These are phyloP conservation scores for Saururus chinensis DNA, from an alignment of 164 flowering plant genomes.

Conservation along the genomic window DNA sequence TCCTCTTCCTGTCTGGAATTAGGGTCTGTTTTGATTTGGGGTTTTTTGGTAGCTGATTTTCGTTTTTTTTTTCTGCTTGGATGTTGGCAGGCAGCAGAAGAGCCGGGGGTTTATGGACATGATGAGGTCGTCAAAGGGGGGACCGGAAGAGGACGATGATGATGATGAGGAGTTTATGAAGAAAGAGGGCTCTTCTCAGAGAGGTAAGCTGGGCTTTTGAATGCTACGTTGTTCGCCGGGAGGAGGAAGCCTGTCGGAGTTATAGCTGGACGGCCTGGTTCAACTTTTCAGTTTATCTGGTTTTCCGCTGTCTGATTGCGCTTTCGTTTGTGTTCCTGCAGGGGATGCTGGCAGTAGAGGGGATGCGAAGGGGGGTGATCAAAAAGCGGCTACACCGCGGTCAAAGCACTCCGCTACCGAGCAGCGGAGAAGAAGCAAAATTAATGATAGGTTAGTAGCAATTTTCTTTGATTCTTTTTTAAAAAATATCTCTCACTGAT, in stretches of 20 bases:
- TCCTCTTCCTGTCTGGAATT: neutral
- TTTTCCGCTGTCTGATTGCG: neutral
- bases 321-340: constrained; percentile 13
- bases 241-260: neutral
- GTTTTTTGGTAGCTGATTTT: neutral
- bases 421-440: constrained; percentile 92
- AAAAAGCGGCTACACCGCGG: constrained; percentile 54
- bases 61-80: neutral
- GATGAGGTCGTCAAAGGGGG: constrained; percentile 47
- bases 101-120: constrained; percentile 57
- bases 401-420: constrained; percentile 96
- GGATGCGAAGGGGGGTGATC: constrained; percentile 34
- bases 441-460: constrained; percentile 91
- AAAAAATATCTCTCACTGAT: too few relatives aligned
- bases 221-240: too few relatives aligned
- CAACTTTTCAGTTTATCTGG: too few relatives aligned
- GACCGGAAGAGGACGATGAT: constrained; percentile 55
- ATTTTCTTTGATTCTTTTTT: too few relatives aligned
- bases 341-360: constrained; percentile 30
- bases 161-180: constrained; percentile 53
- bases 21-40: too few relatives aligned
- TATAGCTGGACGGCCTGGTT: neutral
- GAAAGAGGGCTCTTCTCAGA: constrained; percentile 50
- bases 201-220: constrained; percentile 22
- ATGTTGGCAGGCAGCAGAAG: constrained; percentile 17